phyloP scores from a whole-genome alignment of 495 filamentous ascomycete species.

The Amniculicola lignicola region DNA sequence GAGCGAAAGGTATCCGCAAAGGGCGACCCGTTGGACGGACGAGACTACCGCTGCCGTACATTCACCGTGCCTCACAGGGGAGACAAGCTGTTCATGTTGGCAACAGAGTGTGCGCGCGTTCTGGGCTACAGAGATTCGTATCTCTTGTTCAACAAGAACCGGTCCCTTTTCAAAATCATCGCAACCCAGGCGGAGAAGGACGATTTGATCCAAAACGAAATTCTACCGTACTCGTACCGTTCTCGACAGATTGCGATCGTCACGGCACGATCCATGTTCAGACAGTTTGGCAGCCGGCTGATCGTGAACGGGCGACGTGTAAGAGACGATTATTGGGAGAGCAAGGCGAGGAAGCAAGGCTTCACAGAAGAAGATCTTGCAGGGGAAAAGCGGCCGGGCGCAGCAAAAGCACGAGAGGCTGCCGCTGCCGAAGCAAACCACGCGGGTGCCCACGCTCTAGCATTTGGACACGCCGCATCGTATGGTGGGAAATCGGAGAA shows the following conservation, averaged over 20 bases:
- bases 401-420: conserved; percentile 80
- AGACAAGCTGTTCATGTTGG: conserved; percentile 96
- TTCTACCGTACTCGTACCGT: conserved; percentile 94
- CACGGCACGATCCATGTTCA: conserved; percentile 98
- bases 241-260: conserved; percentile 98
- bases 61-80: conserved; percentile 88
- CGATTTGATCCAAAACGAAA: conserved; percentile 89
- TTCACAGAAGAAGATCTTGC: conserved; percentile 97
- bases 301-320: conserved; percentile 87
- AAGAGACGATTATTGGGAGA: conserved; percentile 97
- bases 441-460: conserved; percentile 50
- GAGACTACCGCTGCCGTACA: conserved; percentile 89
- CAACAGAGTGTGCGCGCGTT: conserved; percentile 94
- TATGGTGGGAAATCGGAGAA: conserved; percentile 19
- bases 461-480: conserved; percentile 33
- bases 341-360: conserved; percentile 92
- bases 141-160: conserved; percentile 97
- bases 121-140: conserved; percentile 97
- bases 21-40: conserved; percentile 73
- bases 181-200: conserved; percentile 95
- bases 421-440: conserved; percentile 56
- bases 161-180: conserved; percentile 97
- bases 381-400: conserved; percentile 93
- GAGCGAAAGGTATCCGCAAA: conserved; percentile 88
- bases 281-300: conserved; percentile 95